phyloP scores from a whole-genome alignment of 352 stramenopile species.

The Globisporangium carolinianum region DNA sequence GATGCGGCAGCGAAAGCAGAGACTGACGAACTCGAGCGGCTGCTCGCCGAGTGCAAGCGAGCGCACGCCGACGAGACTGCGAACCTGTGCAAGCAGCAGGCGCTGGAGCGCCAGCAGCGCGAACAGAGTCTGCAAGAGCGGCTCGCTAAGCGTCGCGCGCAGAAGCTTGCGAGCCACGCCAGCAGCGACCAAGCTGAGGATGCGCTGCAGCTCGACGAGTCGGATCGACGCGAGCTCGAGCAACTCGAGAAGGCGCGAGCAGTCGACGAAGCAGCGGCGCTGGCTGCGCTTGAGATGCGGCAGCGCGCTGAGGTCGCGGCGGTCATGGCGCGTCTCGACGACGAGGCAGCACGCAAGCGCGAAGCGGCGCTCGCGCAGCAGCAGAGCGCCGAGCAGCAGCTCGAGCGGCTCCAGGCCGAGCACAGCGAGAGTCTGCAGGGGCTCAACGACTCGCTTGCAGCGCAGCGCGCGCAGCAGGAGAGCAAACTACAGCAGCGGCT shows the following conservation, averaged over 20 bases:
- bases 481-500: constrained; percentile 39
- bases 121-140: constrained; percentile 36
- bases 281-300: constrained; percentile 2
- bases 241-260: neutral
- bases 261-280: constrained; percentile 2
- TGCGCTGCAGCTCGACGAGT: constrained; percentile 1
- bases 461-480: constrained; percentile 33
- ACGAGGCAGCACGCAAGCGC: constrained; percentile 12
- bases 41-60: constrained; percentile 27
- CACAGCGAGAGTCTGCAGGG: constrained; percentile 27
- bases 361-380: constrained; percentile 20
- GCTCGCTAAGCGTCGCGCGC: constrained; percentile 22
- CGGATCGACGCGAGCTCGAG: constrained; percentile 2
- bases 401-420: constrained; percentile 39
- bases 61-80: constrained; percentile 21
- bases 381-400: constrained; percentile 30
- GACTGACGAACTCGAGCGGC: constrained; percentile 21
- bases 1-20: constrained; percentile 10
- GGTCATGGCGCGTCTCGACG: constrained; percentile 5
- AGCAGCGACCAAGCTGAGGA: neutral
- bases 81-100: constrained; percentile 22
- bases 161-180: neutral
- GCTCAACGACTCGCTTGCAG: constrained; percentile 22
- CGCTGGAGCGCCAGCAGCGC: constrained; percentile 25
- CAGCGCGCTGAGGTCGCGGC: constrained; percentile 18